Evolutionary conservation across 768 basidiomycete genomes (phyloP).

Genomic region (Pulveroboletus sp.): DNA sequence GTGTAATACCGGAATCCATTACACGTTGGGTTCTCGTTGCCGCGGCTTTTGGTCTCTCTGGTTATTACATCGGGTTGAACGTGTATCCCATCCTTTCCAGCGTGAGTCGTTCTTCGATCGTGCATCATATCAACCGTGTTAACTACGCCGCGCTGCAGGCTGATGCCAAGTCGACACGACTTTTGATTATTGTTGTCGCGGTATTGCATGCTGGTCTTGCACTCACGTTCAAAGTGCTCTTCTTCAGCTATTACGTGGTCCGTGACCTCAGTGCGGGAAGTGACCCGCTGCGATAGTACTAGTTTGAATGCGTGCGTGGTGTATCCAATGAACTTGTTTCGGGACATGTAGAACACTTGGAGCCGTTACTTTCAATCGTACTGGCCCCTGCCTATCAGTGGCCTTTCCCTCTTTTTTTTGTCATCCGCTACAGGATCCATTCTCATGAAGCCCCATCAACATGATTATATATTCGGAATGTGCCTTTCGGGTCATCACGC

Average conservation of each 20-base stretch:
- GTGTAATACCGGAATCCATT: constrained; percentile 80
- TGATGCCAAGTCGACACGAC: constrained; percentile 81
- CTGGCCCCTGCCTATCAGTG: too few species aligned
- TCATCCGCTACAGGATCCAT: too few species aligned
- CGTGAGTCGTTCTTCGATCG: constrained; percentile 43
- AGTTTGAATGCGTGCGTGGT: not conserved
- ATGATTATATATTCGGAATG: too few species aligned
- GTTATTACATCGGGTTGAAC: constrained; percentile 81
- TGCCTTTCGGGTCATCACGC: too few species aligned
- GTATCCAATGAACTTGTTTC: not conserved
- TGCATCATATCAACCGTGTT: not conserved
- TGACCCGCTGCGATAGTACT: constrained; percentile 20
- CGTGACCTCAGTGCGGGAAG: constrained; percentile 33
- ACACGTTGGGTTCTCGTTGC: constrained; percentile 80
- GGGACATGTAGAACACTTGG: too few species aligned
- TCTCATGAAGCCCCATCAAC: too few species aligned
- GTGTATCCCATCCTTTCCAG: constrained; percentile 88
- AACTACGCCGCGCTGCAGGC: constrained; percentile 45
- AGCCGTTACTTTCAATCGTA: too few species aligned
- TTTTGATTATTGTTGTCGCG: constrained; percentile 75
- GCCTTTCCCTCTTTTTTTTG: too few species aligned
- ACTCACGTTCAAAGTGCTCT: constrained; percentile 74
- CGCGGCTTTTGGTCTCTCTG: constrained; percentile 73
- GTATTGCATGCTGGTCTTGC: constrained; percentile 78
- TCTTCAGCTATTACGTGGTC: constrained; percentile 59